phyloP scores from a whole-genome alignment of 2,329 filamentous ascomycete genomes.

The Clonostachys rosea region DNA sequence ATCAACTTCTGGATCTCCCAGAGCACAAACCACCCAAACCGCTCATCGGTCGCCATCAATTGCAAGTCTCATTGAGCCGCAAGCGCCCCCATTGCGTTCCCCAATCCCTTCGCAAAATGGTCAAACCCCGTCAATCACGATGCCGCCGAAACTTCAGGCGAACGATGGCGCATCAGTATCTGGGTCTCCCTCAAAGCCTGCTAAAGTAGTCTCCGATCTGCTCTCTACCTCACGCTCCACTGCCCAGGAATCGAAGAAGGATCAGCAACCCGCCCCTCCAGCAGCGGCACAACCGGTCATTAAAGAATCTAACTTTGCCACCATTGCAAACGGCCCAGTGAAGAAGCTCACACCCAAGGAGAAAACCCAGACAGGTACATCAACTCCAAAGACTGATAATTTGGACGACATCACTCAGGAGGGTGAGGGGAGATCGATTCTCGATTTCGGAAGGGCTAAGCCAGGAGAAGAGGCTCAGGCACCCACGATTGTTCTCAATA shows the following conservation, averaged over 20 bases:
- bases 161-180: slow-evolving; percentile 24
- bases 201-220: slow-evolving; percentile 17
- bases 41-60: slow-evolving; percentile 71
- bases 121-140: slow-evolving; percentile 15
- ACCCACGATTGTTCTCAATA: slow-evolving; percentile 78
- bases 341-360: slow-evolving; percentile 44
- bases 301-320: slow-evolving; percentile 32
- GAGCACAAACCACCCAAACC: slow-evolving; percentile 22
- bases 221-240: slow-evolving; percentile 22
- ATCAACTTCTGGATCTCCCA: slow-evolving; percentile 43
- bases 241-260: slow-evolving; percentile 29
- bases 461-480: slow-evolving; percentile 55
- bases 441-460: slow-evolving; percentile 56
- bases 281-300: slow-evolving; percentile 23
- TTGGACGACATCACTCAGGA: slow-evolving; percentile 39
- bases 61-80: slow-evolving; percentile 74
- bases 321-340: slow-evolving; percentile 30
- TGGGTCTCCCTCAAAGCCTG: slow-evolving; percentile 29
- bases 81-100: slow-evolving; percentile 20
- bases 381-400: slow-evolving; percentile 43
- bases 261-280: slow-evolving; percentile 24
- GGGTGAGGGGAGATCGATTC: slow-evolving; percentile 47
- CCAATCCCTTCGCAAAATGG: slow-evolving; percentile 18
- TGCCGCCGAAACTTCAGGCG: slow-evolving; percentile 21
- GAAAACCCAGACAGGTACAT: slow-evolving; percentile 31